Evolutionary conservation across 495 filamentous ascomycete genomes (phyloP).

Genomic region (Geoglossum glabrum): DNA sequence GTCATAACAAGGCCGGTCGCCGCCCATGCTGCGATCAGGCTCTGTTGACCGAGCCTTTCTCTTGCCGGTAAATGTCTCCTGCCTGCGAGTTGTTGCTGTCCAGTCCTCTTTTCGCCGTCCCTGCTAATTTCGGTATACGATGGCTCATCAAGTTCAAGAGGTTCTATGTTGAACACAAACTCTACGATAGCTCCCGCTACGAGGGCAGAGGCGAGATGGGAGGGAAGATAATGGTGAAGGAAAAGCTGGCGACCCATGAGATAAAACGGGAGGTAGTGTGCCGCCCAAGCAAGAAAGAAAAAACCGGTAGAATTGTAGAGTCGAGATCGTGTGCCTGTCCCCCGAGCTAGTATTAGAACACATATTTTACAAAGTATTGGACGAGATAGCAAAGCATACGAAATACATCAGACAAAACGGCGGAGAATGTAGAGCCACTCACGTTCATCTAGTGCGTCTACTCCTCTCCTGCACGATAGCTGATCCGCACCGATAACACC

Average conservation of each 20-base stretch:
- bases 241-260: conserved; percentile 59
- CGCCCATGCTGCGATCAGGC: conserved; percentile 55
- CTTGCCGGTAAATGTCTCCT: conserved; percentile 38
- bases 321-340: conserved; percentile 62
- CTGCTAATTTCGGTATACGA: conserved; percentile 24
- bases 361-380: neutral
- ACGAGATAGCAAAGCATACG: conserved; percentile 5
- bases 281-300: conserved; percentile 80
- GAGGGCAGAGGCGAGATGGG: conserved; percentile 79
- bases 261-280: conserved; percentile 57
- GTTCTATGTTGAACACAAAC: conserved; percentile 85
- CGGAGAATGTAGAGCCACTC: conserved; percentile 24
- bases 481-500: conserved; percentile 88
- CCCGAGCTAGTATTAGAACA: neutral
- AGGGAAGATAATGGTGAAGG: conserved; percentile 62
- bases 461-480: conserved; percentile 70
- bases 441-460: conserved; percentile 89
- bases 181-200: conserved; percentile 92
- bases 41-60: conserved; percentile 65
- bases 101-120: conserved; percentile 28
- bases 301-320: conserved; percentile 97
- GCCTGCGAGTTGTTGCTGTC: conserved; percentile 15
- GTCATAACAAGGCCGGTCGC: conserved; percentile 49
- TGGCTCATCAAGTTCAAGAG: conserved; percentile 30
- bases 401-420: neutral